Base-by-base conservation (phyloP, 768 basidiomycete species). In the Mrakia frigida region DNA sequence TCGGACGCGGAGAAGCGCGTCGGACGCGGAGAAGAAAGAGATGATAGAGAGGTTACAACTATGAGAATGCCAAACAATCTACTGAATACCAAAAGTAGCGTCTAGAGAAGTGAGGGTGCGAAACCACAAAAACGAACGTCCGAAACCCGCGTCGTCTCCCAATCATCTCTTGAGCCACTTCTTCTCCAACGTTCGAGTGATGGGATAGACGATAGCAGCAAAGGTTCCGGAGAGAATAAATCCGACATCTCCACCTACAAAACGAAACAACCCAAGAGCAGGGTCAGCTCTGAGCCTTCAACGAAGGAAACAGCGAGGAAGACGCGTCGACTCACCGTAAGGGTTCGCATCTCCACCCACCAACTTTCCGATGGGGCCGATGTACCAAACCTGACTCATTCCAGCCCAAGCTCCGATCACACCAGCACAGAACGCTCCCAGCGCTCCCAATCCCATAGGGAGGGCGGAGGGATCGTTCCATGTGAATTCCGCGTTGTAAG, bases 401-500 rank as follows among this genome's bases (percentile, higher is more conserved):
- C 85, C 84, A 14, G 83, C 84, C 63, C 63, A 67, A 31, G 84
- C 83, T 16, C 86, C 85, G n/a, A 82, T 81, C 59, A 84, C 83
- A 52, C 86, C 86, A 56, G 82, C 78, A 41, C 83, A 74, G 41
- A 82, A 79, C 25, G 85, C 83, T 10, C 78, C 63, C 11, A 84
- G 76, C 13, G 85, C 85, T 2, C 85, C 86, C 43, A 83, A 70
- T 13, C 86, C 86, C 21, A 84, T 53, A 2, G 86, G 86, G 13
- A 86, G 81, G 43, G 73, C 31, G 13, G 78, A 73, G 52, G 72
- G 74, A 46, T 79, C 71, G 74, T 82, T 83, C 82, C 84, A 82
- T 74, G 83, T 82, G 50, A 82, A 82, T 46, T 82, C 83, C 28
- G 84, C 81, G 79, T 85, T 80, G 81, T 86, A 87, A 60, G 80